These are phyloP conservation scores for Ophiostoma ulmi DNA, from an alignment of 2,329 filamentous ascomycete genomes.

Conservation along the genomic window DNA sequence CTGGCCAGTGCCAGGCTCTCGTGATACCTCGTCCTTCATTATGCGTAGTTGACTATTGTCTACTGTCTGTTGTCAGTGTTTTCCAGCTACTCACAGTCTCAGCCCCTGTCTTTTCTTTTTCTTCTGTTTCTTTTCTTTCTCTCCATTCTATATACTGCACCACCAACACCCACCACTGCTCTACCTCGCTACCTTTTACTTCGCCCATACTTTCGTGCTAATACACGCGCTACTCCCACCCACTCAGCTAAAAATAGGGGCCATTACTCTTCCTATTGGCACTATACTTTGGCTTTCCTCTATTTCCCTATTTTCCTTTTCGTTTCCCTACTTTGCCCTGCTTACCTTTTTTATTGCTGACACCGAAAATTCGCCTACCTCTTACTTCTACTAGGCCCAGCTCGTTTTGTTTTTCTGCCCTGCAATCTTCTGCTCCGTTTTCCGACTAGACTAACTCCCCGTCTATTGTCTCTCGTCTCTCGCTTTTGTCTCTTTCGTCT, in stretches of 20 bases:
- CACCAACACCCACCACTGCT: background rate
- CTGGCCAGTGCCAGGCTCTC: background rate
- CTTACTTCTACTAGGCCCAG: background rate
- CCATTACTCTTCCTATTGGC: constrained; percentile 2
- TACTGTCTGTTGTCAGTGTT: background rate
- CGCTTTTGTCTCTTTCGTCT: background rate
- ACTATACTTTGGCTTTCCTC: background rate
- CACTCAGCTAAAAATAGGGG: constrained; percentile 8
- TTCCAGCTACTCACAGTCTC: background rate
- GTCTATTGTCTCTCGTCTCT: background rate
- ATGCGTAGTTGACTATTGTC: background rate
- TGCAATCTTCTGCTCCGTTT: background rate
- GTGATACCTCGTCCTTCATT: background rate
- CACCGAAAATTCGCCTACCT: constrained; percentile 2
- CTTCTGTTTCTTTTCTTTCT: background rate
- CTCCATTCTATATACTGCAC: background rate
- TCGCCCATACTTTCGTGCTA: too few relatives aligned
- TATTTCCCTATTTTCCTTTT: background rate
- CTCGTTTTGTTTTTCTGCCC: background rate
- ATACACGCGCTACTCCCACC: background rate
- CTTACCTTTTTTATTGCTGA: background rate
- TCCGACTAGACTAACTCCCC: background rate
- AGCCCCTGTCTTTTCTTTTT: background rate
- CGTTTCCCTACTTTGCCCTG: background rate
- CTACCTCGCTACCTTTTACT: background rate